Conservation (phyloP, 2,329 filamentous ascomycete genomes). For the Fusarium veterinarium region DNA sequence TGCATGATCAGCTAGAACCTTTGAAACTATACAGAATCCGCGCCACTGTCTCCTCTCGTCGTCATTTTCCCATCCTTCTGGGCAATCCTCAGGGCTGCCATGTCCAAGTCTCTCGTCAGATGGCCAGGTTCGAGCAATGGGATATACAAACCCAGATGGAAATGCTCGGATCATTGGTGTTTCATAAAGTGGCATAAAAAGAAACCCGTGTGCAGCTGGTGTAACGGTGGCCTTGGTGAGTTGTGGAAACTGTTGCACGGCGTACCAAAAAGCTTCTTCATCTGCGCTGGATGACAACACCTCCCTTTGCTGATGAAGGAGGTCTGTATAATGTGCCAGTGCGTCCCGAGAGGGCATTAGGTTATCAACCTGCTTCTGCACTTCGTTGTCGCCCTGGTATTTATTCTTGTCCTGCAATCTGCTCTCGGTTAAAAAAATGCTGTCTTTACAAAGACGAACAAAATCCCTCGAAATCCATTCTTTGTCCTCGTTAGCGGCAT, state of each 20-base stretch:
- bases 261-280: conserved; percentile 3
- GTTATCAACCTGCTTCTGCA: not conserved
- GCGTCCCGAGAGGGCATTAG: not conserved
- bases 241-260: not conserved
- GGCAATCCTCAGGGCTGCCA: not conserved
- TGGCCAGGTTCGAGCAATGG: not conserved
- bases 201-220: not conserved
- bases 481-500: not conserved
- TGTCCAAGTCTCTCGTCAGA: too few relatives aligned
- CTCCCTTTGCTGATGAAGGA: not conserved
- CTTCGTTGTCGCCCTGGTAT: not conserved
- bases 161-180: conserved; percentile 17
- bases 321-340: not conserved
- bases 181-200: not conserved
- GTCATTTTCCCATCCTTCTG: not conserved
- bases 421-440: not conserved
- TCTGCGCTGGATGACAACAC: not conserved
- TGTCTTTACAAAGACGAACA: not conserved
- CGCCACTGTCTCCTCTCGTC: not conserved
- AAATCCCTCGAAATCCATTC: not conserved
- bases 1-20: not conserved
- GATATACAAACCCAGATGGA: conserved; percentile 5
- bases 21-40: not conserved
- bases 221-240: not conserved
- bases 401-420: not conserved